Conservation (phyloP, 306 rosid species). For the Datisca glomerata region DNA sequence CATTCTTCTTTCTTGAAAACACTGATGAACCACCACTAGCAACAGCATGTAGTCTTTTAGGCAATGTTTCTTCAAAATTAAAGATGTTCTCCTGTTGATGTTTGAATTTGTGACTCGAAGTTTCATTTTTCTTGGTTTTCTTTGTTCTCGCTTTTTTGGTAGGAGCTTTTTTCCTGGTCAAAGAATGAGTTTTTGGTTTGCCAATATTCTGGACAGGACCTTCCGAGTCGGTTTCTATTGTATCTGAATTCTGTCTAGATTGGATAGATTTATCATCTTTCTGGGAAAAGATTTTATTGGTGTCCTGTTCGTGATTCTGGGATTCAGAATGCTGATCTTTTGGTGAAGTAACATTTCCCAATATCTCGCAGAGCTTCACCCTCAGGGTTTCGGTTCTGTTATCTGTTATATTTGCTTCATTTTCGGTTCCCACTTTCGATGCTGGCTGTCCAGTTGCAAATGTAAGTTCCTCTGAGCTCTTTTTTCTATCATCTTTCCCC, state of each 20-base stretch:
- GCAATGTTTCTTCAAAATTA: conserved; percentile 28
- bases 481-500: conserved; percentile 24
- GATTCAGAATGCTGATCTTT: conserved; percentile 30
- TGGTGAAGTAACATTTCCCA: conserved; percentile 56
- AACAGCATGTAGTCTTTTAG: conserved; percentile 19
- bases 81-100: conserved; percentile 27
- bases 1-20: conserved; percentile 25
- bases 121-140: conserved; percentile 23
- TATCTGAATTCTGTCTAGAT: conserved; percentile 55
- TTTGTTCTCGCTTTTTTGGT: conserved; percentile 22
- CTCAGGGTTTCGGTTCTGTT: conserved; percentile 58
- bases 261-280: conserved; percentile 25
- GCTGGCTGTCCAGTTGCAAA: conserved; percentile 30
- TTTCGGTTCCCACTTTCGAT: conserved; percentile 25
- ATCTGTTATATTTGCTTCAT: conserved; percentile 34
- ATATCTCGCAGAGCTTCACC: conserved; percentile 74
- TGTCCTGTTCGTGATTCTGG: conserved; percentile 22
- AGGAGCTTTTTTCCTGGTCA: conserved; percentile 36
- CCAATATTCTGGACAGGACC: conserved; percentile 25
- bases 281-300: conserved; percentile 22
- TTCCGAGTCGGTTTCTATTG: conserved; percentile 88
- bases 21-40: conserved; percentile 29
- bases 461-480: conserved; percentile 36
- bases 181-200: conserved; percentile 64
- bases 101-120: conserved; percentile 25